These are phyloP conservation scores for Blastomyces percursus DNA, from an alignment of 2,329 filamentous ascomycete species.

Conservation along the genomic window DNA sequence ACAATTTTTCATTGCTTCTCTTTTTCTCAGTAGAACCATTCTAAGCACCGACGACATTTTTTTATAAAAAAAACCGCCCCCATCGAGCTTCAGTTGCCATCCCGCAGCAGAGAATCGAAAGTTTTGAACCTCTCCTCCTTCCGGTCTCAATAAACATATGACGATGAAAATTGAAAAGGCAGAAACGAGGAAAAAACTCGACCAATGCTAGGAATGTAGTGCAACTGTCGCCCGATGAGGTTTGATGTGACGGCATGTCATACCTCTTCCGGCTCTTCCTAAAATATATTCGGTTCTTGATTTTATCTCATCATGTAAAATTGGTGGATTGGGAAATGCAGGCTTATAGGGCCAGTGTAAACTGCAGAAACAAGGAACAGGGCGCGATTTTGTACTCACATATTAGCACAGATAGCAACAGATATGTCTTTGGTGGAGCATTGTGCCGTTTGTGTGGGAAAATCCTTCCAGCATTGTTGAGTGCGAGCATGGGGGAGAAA, in stretches of 20 bases:
- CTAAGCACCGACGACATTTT: slow-evolving; percentile 37
- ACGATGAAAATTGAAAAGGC: slow-evolving; percentile 10
- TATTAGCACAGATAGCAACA: neutral
- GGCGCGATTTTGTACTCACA: neutral
- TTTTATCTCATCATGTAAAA: slow-evolving; percentile 34
- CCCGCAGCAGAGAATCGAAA: slow-evolving; percentile 12
- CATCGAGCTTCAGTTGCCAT: slow-evolving; percentile 7
- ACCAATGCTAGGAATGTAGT: neutral
- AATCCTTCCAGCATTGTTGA: neutral
- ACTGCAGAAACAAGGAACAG: slow-evolving; percentile 10
- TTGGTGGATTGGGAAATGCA: neutral
- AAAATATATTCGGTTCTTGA: slow-evolving; percentile 31
- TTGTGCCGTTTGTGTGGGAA: neutral
- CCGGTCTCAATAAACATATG: slow-evolving; percentile 11
- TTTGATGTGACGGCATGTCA: slow-evolving; percentile 20
- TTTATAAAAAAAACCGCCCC: slow-evolving; percentile 14
- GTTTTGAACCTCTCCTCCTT: neutral
- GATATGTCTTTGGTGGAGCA: neutral
- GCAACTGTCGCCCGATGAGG: slow-evolving; percentile 1
- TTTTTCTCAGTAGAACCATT: slow-evolving; percentile 36
- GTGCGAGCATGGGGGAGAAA: neutral
- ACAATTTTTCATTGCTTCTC: neutral
- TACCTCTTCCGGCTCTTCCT: slow-evolving; percentile 42
- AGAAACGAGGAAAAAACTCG: neutral
- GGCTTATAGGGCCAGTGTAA: neutral